Evolutionary conservation across 2,329 filamentous ascomycete genomes (phyloP).

Genomic region (Penicillium sp.): DNA sequence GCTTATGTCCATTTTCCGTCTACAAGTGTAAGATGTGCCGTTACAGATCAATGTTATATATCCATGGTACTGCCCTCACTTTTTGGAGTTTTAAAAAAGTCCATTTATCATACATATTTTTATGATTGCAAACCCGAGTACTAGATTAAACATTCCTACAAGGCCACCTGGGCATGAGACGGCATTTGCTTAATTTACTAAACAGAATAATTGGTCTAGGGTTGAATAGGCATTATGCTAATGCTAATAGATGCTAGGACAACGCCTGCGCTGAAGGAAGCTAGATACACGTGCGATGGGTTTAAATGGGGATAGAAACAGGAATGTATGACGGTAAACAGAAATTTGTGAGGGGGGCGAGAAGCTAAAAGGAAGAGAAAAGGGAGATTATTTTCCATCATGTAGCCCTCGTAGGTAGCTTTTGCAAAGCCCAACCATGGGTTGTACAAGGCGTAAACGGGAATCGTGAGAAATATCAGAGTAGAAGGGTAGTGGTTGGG

Average conservation of each 20-base stretch:
- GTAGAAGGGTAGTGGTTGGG: not conserved
- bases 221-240: conserved; percentile 24
- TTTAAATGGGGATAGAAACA: conserved; percentile 5
- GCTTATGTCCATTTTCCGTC: not conserved
- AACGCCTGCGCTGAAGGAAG: conserved; percentile 29
- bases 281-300: conserved; percentile 23
- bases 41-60: not conserved
- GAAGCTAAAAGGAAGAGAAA: conserved; percentile 1
- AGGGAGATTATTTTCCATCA: not conserved
- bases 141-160: too few species aligned
- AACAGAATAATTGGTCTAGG: not conserved
- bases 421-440: not conserved
- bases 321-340: conserved; percentile 11
- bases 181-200: not conserved
- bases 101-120: not conserved
- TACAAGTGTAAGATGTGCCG: not conserved
- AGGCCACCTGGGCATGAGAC: too few species aligned
- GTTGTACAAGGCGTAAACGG: conserved; percentile 1
- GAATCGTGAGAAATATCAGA: conserved; percentile 1
- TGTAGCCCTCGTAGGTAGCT: not conserved
- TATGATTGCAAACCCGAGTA: not conserved
- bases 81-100: not conserved
- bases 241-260: conserved; percentile 30
- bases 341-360: conserved; percentile 7
- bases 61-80: too few species aligned